phyloP scores from a whole-genome alignment of 169 alveolate genomes.

The Toxoplasma gondii region DNA sequence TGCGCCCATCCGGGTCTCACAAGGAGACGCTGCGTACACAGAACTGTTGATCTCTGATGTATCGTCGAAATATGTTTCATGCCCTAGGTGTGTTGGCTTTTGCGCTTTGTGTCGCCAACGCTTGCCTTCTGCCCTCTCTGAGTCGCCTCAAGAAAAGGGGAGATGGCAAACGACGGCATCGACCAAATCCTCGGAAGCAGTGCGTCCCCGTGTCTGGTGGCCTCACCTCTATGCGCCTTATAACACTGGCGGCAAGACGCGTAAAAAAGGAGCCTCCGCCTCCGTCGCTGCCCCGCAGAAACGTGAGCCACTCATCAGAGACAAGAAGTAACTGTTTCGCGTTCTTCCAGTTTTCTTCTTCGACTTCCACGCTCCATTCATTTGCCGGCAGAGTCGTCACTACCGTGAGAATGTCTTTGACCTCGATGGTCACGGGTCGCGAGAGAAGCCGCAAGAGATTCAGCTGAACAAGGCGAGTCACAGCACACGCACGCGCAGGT shows the following conservation, averaged over 20 bases:
- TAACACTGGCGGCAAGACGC: not conserved
- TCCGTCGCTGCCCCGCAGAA: conserved; percentile 48
- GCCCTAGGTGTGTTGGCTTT: too few species aligned
- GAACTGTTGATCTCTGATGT: too few species aligned
- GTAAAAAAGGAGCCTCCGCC: not conserved
- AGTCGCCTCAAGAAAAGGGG: too few species aligned
- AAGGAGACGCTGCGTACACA: too few species aligned
- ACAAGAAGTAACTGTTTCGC: conserved; percentile 40
- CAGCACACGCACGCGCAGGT: not conserved
- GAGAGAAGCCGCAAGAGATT: conserved; percentile 52
- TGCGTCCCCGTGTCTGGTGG: too few species aligned
- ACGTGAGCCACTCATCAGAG: conserved; percentile 66
- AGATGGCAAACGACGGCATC: too few species aligned
- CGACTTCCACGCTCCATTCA: conserved; percentile 61
- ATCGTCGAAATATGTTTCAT: too few species aligned
- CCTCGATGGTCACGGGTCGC: conserved; percentile 49
- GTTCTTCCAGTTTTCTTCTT: conserved; percentile 49
- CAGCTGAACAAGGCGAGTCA: conserved; percentile 43
- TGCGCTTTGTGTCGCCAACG: too few species aligned
- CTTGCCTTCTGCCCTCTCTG: too few species aligned
- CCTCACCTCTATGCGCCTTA: conserved; percentile 18
- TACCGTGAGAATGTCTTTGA: conserved; percentile 46
- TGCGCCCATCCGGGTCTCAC: too few species aligned
- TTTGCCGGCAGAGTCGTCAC: conserved; percentile 60
- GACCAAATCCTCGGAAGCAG: too few species aligned